Conservation (phyloP, 2,329 filamentous ascomycete genomes). For the Teratosphaeria gauchensis region DNA sequence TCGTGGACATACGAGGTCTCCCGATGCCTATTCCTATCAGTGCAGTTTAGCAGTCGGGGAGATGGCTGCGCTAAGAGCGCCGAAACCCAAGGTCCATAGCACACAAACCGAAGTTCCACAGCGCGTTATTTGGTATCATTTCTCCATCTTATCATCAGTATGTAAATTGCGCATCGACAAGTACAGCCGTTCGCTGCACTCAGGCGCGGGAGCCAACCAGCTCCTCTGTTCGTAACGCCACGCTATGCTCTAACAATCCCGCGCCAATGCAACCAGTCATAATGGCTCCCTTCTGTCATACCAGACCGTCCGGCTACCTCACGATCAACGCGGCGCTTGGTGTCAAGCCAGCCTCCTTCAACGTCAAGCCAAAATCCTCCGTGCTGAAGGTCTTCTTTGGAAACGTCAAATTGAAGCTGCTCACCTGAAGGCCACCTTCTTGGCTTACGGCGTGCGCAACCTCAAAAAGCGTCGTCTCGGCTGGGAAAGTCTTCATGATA, state of each 20-base stretch:
- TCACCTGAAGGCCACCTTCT: constrained; percentile 61
- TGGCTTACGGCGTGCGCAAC: constrained; percentile 65
- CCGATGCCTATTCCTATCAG: neutral
- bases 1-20: too few species aligned
- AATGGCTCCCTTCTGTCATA: neutral
- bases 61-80: too few species aligned
- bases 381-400: constrained; percentile 67
- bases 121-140: neutral
- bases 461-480: constrained; percentile 87
- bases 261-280: neutral
- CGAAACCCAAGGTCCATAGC: too few species aligned
- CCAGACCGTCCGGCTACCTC: constrained; percentile 25
- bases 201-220: neutral
- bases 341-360: constrained; percentile 84
- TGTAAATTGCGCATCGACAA: neutral
- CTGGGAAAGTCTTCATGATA: constrained; percentile 77
- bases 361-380: constrained; percentile 73
- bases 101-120: too few species aligned
- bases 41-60: neutral
- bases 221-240: neutral
- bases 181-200: neutral
- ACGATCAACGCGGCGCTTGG: constrained; percentile 86
- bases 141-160: neutral
- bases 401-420: constrained; percentile 76
- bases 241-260: neutral